phyloP scores from a whole-genome alignment of 352 stramenopile genomes.

The Globisporangium polare region DNA sequence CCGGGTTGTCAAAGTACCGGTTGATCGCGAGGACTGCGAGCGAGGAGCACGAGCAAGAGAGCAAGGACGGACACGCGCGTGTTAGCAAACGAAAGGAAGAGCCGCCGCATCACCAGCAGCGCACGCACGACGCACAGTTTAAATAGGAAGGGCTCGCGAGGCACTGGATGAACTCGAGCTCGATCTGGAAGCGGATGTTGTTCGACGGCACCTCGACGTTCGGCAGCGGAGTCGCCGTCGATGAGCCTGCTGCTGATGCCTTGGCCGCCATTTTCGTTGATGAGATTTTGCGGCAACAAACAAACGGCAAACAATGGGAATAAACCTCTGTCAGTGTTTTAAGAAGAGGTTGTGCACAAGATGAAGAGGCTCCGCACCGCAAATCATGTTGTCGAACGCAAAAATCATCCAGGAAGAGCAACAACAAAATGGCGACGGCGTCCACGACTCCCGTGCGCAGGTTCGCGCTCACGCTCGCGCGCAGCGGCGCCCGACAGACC shows the following conservation, averaged over 20 bases:
- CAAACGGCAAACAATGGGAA: too few species aligned
- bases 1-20: constrained; percentile 87
- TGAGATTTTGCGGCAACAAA: too few species aligned
- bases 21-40: constrained; percentile 85
- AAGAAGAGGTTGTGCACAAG: too few species aligned
- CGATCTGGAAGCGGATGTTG: constrained; percentile 90
- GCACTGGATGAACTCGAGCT: constrained; percentile 93
- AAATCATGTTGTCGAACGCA: not conserved
- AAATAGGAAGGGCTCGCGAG: constrained; percentile 87
- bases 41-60: constrained; percentile 5
- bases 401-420: too few species aligned
- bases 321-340: too few species aligned
- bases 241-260: not conserved
- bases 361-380: too few species aligned
- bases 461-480: constrained; percentile 1
- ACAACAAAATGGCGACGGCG: not conserved
- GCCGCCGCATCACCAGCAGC: not conserved
- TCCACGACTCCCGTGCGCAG: not conserved
- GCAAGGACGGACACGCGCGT: not conserved
- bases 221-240: not conserved
- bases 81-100: not conserved
- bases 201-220: constrained; percentile 76
- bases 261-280: constrained; percentile 2
- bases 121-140: constrained; percentile 77
- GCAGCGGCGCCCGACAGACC: not conserved